phyloP scores from a whole-genome alignment of 768 basidiomycete species.

The Hypholoma sublateritium region DNA sequence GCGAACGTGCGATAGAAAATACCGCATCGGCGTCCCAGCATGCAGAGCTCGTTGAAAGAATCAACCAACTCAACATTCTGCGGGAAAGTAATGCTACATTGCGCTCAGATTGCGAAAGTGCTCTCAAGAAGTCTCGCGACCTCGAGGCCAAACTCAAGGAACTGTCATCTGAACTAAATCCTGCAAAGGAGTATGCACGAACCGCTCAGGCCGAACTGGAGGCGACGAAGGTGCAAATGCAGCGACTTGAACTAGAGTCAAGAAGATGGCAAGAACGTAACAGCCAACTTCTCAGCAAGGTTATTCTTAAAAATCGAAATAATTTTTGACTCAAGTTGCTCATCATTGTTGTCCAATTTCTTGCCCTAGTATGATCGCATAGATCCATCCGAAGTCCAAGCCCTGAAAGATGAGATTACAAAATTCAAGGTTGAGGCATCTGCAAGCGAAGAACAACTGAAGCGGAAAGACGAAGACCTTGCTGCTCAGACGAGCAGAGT shows the following conservation, averaged over 20 bases:
- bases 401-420: slow-evolving; percentile 70
- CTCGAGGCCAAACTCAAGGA: slow-evolving; percentile 63
- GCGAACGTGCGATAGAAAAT: slow-evolving; percentile 71
- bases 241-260: slow-evolving; percentile 73
- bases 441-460: slow-evolving; percentile 12
- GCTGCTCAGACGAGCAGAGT: slow-evolving; percentile 19
- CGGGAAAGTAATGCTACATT: slow-evolving; percentile 89
- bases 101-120: slow-evolving; percentile 72
- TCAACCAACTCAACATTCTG: slow-evolving; percentile 83
- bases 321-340: not conserved
- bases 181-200: slow-evolving; percentile 69
- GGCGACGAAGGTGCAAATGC: slow-evolving; percentile 63
- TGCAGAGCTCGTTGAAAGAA: slow-evolving; percentile 79
- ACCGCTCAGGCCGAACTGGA: slow-evolving; percentile 73
- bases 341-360: not conserved
- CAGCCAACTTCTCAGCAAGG: slow-evolving; percentile 78
- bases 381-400: slow-evolving; percentile 82
- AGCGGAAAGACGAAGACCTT: slow-evolving; percentile 20
- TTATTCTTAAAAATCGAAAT: slow-evolving; percentile 22
- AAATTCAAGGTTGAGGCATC: slow-evolving; percentile 17
- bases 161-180: slow-evolving; percentile 65
- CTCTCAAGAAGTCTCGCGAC: slow-evolving; percentile 65
- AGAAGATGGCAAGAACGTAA: slow-evolving; percentile 86
- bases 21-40: slow-evolving; percentile 78
- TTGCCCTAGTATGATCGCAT: slow-evolving; percentile 75